Conservation (phyloP, 768 basidiomycete genomes). For the Phylloporus sp. region DNA sequence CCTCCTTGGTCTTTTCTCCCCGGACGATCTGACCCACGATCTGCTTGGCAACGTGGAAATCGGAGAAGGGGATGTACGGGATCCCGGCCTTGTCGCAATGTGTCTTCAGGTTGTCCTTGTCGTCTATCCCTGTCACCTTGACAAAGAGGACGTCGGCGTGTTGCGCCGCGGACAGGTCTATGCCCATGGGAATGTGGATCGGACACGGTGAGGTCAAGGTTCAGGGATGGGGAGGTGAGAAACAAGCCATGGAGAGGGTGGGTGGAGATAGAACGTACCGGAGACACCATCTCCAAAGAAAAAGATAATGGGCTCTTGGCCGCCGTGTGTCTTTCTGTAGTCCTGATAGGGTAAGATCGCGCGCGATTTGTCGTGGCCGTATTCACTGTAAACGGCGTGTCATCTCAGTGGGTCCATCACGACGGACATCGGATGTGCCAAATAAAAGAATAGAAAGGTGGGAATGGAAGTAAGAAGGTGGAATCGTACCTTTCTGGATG, state of each 20-base stretch:
- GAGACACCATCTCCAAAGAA: conserved; percentile 99
- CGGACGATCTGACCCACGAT: conserved; percentile 67
- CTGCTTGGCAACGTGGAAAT: conserved; percentile 61
- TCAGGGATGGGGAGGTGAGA: neutral
- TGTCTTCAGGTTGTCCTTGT: conserved; percentile 74
- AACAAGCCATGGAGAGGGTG: neutral
- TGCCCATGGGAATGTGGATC: neutral
- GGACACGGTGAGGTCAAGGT: neutral
- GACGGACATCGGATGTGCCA: neutral
- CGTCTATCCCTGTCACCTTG: conserved; percentile 71
- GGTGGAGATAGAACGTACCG: conserved; percentile 44
- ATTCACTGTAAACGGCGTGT: conserved; percentile 48
- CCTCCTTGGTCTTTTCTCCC: conserved; percentile 43
- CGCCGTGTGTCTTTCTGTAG: conserved; percentile 31
- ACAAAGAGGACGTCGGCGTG: conserved; percentile 96
- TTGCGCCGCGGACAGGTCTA: conserved; percentile 88
- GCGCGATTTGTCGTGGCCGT: conserved; percentile 94
- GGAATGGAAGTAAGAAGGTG: neutral
- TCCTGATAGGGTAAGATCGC: conserved; percentile 85
- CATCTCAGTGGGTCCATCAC: neutral
- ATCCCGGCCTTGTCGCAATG: conserved; percentile 82
- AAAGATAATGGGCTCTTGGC: conserved; percentile 66
- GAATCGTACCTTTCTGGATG: conserved; percentile 77
- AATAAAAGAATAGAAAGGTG: neutral
- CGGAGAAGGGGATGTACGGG: conserved; percentile 70